Conservation (phyloP, 371 early-diverging fungal genomes). For the Circinella minor region DNA sequence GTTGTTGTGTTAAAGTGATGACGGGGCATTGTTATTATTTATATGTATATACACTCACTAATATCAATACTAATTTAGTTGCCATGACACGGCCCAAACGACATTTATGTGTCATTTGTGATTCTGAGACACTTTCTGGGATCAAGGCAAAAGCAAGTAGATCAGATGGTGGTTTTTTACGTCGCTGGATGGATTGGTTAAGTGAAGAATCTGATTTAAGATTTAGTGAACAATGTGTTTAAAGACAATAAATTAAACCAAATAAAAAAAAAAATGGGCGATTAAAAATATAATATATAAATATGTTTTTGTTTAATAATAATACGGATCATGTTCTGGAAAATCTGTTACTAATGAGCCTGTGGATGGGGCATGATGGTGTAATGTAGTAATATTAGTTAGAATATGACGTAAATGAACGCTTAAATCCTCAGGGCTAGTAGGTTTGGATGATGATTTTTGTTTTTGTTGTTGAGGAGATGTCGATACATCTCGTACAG, state of each 20-base stretch:
- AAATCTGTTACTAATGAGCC: background rate
- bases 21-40: too few species aligned
- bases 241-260: background rate
- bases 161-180: constrained; percentile 57
- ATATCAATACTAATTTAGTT: constrained; percentile 46
- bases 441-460: background rate
- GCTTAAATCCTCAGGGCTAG: constrained; percentile 5
- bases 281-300: background rate
- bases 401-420: constrained; percentile 5
- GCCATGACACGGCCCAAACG: constrained; percentile 93
- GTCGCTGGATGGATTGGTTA: constrained; percentile 62
- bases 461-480: background rate
- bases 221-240: constrained; percentile 43
- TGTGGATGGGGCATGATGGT: constrained; percentile 7
- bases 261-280: background rate
- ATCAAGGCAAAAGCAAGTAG: constrained; percentile 21
- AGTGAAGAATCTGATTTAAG: constrained; percentile 60
- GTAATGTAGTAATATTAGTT: constrained; percentile 5
- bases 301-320: constrained; percentile 1
- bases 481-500: constrained; percentile 6
- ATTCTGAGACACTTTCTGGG: constrained; percentile 68
- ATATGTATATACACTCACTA: too few species aligned
- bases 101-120: constrained; percentile 88
- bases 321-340: constrained; percentile 1
- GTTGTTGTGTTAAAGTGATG: too few species aligned